Evolutionary conservation across 164 flowering plant genomes (phyloP).

Genomic region (Kingdonia uniflora): DNA sequence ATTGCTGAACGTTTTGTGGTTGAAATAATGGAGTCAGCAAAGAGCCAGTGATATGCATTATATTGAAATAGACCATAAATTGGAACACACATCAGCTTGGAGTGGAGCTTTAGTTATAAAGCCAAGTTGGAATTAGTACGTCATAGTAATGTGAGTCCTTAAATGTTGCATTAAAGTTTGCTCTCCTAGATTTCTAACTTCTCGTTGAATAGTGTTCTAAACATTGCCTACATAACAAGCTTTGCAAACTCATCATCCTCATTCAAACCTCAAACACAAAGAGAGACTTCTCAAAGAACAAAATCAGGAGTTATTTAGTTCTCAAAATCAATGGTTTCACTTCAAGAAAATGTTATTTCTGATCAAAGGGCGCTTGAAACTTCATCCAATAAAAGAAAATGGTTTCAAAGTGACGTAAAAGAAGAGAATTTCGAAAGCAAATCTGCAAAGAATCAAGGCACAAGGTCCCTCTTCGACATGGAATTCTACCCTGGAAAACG

Average conservation of each 20-base stretch:
- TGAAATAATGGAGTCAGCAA: too few relatives aligned
- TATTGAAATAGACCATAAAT: too few relatives aligned
- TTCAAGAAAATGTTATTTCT: constrained; percentile 28
- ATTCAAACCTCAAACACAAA: not conserved
- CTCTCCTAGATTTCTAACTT: constrained; percentile 23
- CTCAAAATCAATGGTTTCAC: constrained; percentile 40
- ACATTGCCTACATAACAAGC: constrained; percentile 7
- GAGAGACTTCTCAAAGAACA: constrained; percentile 6
- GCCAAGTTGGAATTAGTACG: constrained; percentile 5
- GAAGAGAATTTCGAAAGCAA: constrained; percentile 4
- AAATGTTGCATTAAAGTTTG: constrained; percentile 25
- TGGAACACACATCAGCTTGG: too few relatives aligned
- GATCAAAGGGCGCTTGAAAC: constrained; percentile 17
- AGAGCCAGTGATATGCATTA: too few relatives aligned
- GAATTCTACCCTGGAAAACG: constrained; percentile 54
- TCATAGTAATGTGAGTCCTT: constrained; percentile 24
- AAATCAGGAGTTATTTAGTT: not conserved
- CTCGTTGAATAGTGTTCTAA: constrained; percentile 2
- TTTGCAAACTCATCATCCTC: not conserved
- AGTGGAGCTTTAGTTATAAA: too few relatives aligned
- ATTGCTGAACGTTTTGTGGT: too few relatives aligned
- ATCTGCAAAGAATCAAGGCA: constrained; percentile 4
- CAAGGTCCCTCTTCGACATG: constrained; percentile 16
- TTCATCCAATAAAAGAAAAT: constrained; percentile 49
- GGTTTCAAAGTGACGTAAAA: constrained; percentile 16